Percentiles rank a stretch among this genome's conserved stretches.
Conservation (phyloP, 2,329 filamentous ascomycete species). For the Colletotrichum agaves region DNA sequence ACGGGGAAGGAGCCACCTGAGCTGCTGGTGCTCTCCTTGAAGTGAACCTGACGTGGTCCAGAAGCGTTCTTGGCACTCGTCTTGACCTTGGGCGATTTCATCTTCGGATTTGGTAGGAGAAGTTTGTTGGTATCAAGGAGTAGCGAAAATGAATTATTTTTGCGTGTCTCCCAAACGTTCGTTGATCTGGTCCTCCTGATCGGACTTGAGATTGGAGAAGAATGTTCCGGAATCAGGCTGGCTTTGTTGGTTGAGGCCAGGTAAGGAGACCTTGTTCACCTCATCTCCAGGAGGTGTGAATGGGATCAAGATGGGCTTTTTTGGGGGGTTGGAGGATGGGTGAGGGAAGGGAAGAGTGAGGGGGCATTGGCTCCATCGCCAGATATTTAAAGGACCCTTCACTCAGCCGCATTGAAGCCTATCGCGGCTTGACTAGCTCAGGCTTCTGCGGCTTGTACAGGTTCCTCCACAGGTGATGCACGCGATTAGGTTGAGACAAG, state of each 20-base stretch:
- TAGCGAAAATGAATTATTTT: not conserved
- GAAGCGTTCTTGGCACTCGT: constrained; percentile 28
- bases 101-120: not conserved
- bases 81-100: constrained; percentile 33
- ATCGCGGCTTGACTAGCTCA: not conserved
- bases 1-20: constrained; percentile 11
- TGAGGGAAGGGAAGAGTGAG: not conserved
- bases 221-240: not conserved
- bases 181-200: not conserved
- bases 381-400: not conserved
- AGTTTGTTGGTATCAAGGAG: not conserved
- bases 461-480: too few species aligned
- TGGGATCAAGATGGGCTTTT: not conserved
- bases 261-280: not conserved
- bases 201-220: not conserved
- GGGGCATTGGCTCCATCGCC: not conserved
- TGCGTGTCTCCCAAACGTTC: not conserved
- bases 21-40: constrained; percentile 6
- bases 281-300: not conserved
- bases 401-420: constrained; percentile 11
- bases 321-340: not conserved
- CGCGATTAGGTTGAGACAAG: too few species aligned
- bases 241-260: too few species aligned
- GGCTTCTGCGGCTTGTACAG: not conserved
- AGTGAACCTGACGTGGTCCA: constrained; percentile 26